phyloP scores from a whole-genome alignment of 139 green algal genomes.

The Volvox africanus region DNA sequence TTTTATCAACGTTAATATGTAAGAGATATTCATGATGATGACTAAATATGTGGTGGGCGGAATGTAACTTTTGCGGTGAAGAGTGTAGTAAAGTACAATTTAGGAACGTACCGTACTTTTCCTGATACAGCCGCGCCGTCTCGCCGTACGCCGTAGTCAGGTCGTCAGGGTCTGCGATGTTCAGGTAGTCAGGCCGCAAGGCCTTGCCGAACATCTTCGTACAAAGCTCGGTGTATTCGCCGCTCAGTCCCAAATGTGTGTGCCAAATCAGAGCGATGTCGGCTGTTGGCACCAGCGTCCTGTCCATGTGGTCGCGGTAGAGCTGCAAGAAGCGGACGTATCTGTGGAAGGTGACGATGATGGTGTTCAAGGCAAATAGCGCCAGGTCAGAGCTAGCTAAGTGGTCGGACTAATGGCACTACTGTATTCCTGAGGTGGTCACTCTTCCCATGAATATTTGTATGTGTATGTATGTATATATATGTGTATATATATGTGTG shows the following conservation, averaged over 20 bases:
- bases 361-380: not conserved
- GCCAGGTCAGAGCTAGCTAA: too few species aligned
- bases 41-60: not conserved
- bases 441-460: too few species aligned
- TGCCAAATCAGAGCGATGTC: conserved; percentile 41
- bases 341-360: not conserved
- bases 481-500: too few species aligned
- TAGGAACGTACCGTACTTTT: not conserved
- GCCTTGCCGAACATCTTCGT: not conserved
- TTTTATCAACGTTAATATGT: too few species aligned
- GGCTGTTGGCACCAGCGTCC: conserved; percentile 18
- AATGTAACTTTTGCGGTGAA: not conserved
- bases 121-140: not conserved
- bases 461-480: too few species aligned
- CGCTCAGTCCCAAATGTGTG: conserved; percentile 21
- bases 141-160: not conserved
- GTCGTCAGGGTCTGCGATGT: not conserved
- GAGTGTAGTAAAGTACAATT: not conserved
- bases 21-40: too few species aligned
- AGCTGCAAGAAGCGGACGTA: conserved; percentile 28
- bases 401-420: too few species aligned
- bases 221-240: not conserved
- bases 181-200: conserved; percentile 20
- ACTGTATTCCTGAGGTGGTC: too few species aligned
- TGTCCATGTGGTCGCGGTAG: not conserved